A percentile compares a stretch with the other conserved stretches of the same genome.
These are phyloP conservation scores for Liquidambar formosana DNA, from an alignment of 164 flowering plant species.

Conservation along the genomic window DNA sequence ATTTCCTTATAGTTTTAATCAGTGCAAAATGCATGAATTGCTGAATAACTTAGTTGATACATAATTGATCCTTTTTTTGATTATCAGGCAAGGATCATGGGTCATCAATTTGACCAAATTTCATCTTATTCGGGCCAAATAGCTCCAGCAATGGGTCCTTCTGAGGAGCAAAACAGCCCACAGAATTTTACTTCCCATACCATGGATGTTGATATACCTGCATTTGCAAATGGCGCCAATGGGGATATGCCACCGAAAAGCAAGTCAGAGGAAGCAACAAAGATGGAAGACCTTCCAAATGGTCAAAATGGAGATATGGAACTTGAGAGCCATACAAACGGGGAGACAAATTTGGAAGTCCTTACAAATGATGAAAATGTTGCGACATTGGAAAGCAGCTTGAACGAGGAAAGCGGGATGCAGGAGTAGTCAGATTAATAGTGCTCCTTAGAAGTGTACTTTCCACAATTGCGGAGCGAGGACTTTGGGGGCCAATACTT, in stretches of 20 bases:
- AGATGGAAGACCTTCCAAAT: conserved; percentile 11
- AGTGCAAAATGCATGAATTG: background rate
- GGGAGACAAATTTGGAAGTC: conserved; percentile 8
- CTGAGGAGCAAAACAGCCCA: conserved; percentile 12
- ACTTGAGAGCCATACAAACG: conserved; percentile 17
- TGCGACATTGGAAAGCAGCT: conserved; percentile 7
- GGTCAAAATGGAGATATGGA: conserved; percentile 19
- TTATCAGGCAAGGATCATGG: conserved; percentile 31
- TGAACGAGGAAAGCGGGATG: conserved; percentile 19
- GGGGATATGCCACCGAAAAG: conserved; percentile 10
- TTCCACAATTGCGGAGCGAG: background rate
- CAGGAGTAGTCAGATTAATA: conserved; percentile 22
- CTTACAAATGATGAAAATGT: conserved; percentile 1
- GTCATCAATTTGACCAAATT: conserved; percentile 20
- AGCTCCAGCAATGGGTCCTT: conserved; percentile 14
- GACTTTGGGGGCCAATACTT: background rate
- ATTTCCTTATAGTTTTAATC: background rate
- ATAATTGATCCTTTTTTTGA: background rate
- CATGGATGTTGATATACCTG: conserved; percentile 6
- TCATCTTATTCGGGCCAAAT: conserved; percentile 21
- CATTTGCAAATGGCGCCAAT: conserved; percentile 3
- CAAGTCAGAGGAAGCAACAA: conserved; percentile 15
- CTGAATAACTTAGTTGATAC: background rate
- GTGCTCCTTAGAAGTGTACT: background rate
- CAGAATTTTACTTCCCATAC: conserved; percentile 11